These are phyloP conservation scores for Fusarium globosum DNA, from an alignment of 2,329 filamentous ascomycete species.

Conservation along the genomic window DNA sequence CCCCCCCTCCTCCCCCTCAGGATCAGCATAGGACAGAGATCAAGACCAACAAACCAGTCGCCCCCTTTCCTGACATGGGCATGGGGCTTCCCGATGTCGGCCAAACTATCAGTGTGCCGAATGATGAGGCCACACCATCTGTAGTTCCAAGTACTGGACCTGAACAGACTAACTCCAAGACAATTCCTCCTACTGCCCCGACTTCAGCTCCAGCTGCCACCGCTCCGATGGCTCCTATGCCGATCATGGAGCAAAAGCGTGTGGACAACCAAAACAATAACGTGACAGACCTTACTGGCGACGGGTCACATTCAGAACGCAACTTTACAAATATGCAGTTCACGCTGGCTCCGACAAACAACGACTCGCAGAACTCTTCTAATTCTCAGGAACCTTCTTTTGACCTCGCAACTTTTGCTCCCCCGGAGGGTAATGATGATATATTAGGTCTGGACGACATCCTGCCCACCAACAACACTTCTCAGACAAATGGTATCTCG, in stretches of 20 bases:
- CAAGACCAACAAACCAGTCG: conserved; percentile 56
- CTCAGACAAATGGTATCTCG: conserved; percentile 21
- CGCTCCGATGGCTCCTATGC: conserved; percentile 44
- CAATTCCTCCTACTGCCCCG: conserved; percentile 33
- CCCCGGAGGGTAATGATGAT: conserved; percentile 47
- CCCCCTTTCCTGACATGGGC: conserved; percentile 68
- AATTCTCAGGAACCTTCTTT: conserved; percentile 54
- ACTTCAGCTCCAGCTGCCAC: conserved; percentile 5
- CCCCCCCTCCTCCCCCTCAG: conserved; percentile 41
- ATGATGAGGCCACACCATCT: conserved; percentile 35
- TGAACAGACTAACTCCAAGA: conserved; percentile 42
- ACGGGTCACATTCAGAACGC: conserved; percentile 51
- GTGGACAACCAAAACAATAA: conserved; percentile 35
- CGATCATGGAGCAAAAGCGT: conserved; percentile 43
- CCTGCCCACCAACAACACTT: conserved; percentile 41
- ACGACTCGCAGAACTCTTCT: conserved; percentile 41
- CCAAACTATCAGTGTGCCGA: conserved; percentile 32
- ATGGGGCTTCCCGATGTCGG: conserved; percentile 54
- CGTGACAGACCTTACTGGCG: conserved; percentile 32
- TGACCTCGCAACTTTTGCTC: conserved; percentile 58
- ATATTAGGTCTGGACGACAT: conserved; percentile 48
- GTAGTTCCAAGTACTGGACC: conserved; percentile 19
- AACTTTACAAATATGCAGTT: conserved; percentile 70
- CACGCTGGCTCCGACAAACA: conserved; percentile 58
- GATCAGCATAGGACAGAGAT: conserved; percentile 51